phyloP scores from a whole-genome alignment of 768 basidiomycete genomes.

The Mycena chlorophos region DNA sequence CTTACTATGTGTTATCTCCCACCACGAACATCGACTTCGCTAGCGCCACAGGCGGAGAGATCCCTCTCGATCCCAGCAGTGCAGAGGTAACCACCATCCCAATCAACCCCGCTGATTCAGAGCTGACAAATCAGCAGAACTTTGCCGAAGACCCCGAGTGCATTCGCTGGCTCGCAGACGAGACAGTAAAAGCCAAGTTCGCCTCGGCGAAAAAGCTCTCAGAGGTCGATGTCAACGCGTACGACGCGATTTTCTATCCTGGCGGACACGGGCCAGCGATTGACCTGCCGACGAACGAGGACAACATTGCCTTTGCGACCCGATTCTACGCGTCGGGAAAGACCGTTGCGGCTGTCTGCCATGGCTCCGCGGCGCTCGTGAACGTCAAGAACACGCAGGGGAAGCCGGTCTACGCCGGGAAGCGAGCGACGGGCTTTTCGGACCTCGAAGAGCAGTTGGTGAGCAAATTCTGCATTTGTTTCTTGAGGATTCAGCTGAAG shows the following conservation, averaged over 20 bases:
- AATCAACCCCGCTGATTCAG: neutral
- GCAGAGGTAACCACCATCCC: conserved; percentile 39
- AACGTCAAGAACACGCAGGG: conserved; percentile 51
- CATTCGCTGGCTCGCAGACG: conserved; percentile 59
- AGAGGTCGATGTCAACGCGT: conserved; percentile 58
- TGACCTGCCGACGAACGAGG: conserved; percentile 59
- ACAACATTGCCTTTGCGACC: conserved; percentile 56
- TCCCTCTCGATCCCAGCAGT: conserved; percentile 61
- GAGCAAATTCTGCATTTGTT: conserved; percentile 34
- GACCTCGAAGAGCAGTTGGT: conserved; percentile 62
- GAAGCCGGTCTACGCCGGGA: conserved; percentile 59
- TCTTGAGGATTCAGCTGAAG: neutral
- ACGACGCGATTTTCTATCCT: conserved; percentile 75
- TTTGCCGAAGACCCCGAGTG: conserved; percentile 54
- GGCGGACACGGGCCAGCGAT: conserved; percentile 79
- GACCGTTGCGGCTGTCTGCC: conserved; percentile 71
- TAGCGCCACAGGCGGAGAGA: conserved; percentile 60
- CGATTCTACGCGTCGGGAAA: conserved; percentile 70
- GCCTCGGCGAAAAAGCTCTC: conserved; percentile 57
- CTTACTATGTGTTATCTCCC: neutral
- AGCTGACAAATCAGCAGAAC: conserved; percentile 29
- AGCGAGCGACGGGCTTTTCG: conserved; percentile 65
- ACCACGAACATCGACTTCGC: conserved; percentile 55
- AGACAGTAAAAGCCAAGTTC: conserved; percentile 50
- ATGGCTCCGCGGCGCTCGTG: conserved; percentile 71